Conservation (phyloP, 768 basidiomycete genomes). For the Auricularia auricula-judae region DNA sequence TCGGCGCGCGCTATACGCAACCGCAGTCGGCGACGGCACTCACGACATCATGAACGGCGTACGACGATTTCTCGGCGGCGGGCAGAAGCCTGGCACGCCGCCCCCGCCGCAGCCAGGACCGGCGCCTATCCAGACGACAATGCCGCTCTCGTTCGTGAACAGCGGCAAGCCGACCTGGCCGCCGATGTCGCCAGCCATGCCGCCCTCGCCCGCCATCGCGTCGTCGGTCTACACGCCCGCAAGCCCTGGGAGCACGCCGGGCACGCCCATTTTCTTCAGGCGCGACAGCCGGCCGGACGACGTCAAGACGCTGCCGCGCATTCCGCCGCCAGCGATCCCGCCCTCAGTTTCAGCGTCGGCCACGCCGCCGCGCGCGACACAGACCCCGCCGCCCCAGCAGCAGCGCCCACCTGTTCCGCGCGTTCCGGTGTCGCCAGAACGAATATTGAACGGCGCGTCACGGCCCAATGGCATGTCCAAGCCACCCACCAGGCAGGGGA, state of each 20-base stretch:
- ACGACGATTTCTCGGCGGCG: slow-evolving; percentile 45
- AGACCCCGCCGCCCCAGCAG: not conserved
- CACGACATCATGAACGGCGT: slow-evolving; percentile 53
- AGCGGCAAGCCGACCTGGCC: slow-evolving; percentile 33
- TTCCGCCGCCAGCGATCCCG: not conserved
- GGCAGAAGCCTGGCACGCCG: slow-evolving; percentile 20
- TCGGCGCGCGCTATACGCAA: not conserved
- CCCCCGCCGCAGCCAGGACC: slow-evolving; percentile 13
- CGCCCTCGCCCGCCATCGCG: slow-evolving; percentile 20
- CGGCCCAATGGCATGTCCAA: not conserved
- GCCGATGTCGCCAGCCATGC: slow-evolving; percentile 23
- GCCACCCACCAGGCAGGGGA: not conserved
- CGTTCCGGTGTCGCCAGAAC: not conserved
- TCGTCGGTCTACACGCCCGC: slow-evolving; percentile 11
- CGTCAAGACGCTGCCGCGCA: not conserved
- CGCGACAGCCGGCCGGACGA: not conserved
- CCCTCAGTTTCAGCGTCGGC: not conserved
- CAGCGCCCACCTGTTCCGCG: not conserved
- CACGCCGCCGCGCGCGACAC: not conserved
- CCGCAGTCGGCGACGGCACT: not conserved
- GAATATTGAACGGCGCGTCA: not conserved
- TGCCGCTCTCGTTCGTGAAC: slow-evolving; percentile 13
- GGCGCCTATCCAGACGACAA: slow-evolving; percentile 8
- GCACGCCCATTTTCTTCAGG: slow-evolving; percentile 25
- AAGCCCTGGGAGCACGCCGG: slow-evolving; percentile 30